These are phyloP conservation scores for Stereocaulon alpinum DNA, from an alignment of 495 filamentous ascomycete genomes.

Conservation along the genomic window DNA sequence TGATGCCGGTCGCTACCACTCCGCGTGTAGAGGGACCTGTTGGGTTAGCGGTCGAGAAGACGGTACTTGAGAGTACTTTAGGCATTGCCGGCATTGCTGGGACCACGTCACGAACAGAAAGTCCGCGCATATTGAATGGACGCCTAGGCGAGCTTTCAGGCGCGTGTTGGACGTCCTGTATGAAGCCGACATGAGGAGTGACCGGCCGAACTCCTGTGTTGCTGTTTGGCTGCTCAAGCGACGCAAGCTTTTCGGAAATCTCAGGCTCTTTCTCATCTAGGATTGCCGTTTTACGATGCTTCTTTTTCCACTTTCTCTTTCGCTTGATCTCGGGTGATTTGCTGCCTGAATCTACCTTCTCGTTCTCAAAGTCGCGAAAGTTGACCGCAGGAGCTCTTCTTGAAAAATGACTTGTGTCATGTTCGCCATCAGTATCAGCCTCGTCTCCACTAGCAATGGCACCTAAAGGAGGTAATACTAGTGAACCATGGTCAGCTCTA, in stretches of 20 bases:
- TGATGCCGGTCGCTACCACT: slow-evolving; percentile 39
- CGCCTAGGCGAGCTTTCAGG: slow-evolving; percentile 28
- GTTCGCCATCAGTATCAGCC: slow-evolving; percentile 34
- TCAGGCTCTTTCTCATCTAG: slow-evolving; percentile 13
- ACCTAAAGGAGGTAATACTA: slow-evolving; percentile 22
- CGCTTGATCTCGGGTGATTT: slow-evolving; percentile 28
- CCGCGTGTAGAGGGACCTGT: slow-evolving; percentile 29
- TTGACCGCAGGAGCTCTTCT: slow-evolving; percentile 20
- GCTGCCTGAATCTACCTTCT: slow-evolving; percentile 17
- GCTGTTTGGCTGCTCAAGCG: not conserved
- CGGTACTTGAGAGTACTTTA: slow-evolving; percentile 52
- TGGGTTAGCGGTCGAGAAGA: slow-evolving; percentile 43
- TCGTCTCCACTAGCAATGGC: slow-evolving; percentile 38
- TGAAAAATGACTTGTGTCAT: slow-evolving; percentile 4
- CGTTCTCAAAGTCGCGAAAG: slow-evolving; percentile 36
- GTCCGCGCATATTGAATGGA: slow-evolving; percentile 36
- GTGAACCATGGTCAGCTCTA: slow-evolving; percentile 4
- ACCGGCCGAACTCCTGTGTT: slow-evolving; percentile 1
- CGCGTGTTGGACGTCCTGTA: slow-evolving; percentile 20
- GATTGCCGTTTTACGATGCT: slow-evolving; percentile 21
- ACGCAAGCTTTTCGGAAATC: slow-evolving; percentile 1
- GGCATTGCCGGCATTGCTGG: slow-evolving; percentile 41
- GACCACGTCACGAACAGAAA: slow-evolving; percentile 31
- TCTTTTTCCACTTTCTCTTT: slow-evolving; percentile 30
- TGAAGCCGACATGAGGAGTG: slow-evolving; percentile 25